Evolutionary conservation across 441 rosid genomes (phyloP).

Genomic region (Adansonia grandidieri): DNA sequence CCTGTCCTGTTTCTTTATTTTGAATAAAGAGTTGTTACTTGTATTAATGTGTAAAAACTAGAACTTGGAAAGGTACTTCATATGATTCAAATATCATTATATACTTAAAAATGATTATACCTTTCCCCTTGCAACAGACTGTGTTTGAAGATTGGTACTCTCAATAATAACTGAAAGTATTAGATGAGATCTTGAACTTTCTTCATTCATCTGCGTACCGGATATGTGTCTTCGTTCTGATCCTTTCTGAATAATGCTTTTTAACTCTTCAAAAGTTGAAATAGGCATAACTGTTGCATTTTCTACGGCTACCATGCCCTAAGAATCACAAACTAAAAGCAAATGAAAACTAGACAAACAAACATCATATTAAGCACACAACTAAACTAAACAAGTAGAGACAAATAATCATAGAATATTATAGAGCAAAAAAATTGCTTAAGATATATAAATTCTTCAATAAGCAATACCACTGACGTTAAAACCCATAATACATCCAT

Average conservation of each 20-base stretch:
- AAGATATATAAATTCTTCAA: neutral
- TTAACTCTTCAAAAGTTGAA: slow-evolving; percentile 75
- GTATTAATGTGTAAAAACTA: neutral
- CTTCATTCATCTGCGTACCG: slow-evolving; percentile 95
- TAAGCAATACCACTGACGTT: neutral
- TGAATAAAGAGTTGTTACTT: neutral
- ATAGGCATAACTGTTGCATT: slow-evolving; percentile 76
- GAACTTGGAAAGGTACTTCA: neutral
- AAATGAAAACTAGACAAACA: slow-evolving; percentile 6
- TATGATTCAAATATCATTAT: slow-evolving; percentile 10
- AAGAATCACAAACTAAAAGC: slow-evolving; percentile 30
- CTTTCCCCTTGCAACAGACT: slow-evolving; percentile 90
- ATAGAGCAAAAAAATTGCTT: neutral
- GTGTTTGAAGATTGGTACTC: slow-evolving; percentile 92
- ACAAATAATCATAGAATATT: slow-evolving; percentile 3
- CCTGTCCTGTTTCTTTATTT: neutral
- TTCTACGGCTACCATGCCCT: slow-evolving; percentile 95
- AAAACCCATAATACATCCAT: neutral
- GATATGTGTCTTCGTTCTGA: slow-evolving; percentile 83
- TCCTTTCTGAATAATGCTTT: slow-evolving; percentile 72
- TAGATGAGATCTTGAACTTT: slow-evolving; percentile 95
- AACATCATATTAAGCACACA: neutral
- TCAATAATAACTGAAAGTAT: slow-evolving; percentile 87
- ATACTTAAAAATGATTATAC: slow-evolving; percentile 36
- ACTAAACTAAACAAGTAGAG: neutral